A percentile compares a stretch with the other conserved stretches of the same genome.
These are phyloP conservation scores for Penicillium brevicompactum DNA, from an alignment of 2,329 filamentous ascomycete genomes.

Conservation along the genomic window DNA sequence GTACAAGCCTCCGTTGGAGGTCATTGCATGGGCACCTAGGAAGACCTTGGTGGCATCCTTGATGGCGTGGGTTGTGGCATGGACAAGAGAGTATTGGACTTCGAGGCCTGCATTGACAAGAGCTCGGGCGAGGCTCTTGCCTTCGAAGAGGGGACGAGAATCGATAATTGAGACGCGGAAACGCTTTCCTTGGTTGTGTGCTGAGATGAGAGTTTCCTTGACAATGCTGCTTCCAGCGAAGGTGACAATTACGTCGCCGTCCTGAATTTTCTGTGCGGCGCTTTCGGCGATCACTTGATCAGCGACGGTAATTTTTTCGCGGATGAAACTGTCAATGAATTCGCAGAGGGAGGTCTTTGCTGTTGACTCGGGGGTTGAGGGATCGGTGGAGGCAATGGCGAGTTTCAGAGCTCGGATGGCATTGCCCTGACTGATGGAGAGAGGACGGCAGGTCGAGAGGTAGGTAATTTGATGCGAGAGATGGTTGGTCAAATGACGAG, in stretches of 20 bases:
- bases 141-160: constrained; percentile 70
- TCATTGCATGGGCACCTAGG: constrained; percentile 89
- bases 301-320: constrained; percentile 84
- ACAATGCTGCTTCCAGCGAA: constrained; percentile 86
- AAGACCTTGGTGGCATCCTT: constrained; percentile 73
- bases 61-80: constrained; percentile 74
- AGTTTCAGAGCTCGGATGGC: constrained; percentile 94
- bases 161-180: constrained; percentile 89
- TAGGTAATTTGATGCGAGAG: constrained; percentile 96
- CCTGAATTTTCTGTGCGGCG: constrained; percentile 72
- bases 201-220: constrained; percentile 75
- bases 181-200: constrained; percentile 67
- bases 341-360: constrained; percentile 78
- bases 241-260: constrained; percentile 81
- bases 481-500: constrained; percentile 88
- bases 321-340: constrained; percentile 85
- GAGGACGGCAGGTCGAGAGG: constrained; percentile 87
- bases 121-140: constrained; percentile 69
- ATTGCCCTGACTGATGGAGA: constrained; percentile 96
- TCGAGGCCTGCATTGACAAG: constrained; percentile 71
- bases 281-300: constrained; percentile 81
- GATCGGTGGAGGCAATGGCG: constrained; percentile 85
- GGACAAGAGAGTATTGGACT: constrained; percentile 80
- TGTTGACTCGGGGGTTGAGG: constrained; percentile 76
- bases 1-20: constrained; percentile 90